Base-by-base conservation (phyloP, 495 filamentous ascomycete species). In the Penicillium longicatenatum region DNA sequence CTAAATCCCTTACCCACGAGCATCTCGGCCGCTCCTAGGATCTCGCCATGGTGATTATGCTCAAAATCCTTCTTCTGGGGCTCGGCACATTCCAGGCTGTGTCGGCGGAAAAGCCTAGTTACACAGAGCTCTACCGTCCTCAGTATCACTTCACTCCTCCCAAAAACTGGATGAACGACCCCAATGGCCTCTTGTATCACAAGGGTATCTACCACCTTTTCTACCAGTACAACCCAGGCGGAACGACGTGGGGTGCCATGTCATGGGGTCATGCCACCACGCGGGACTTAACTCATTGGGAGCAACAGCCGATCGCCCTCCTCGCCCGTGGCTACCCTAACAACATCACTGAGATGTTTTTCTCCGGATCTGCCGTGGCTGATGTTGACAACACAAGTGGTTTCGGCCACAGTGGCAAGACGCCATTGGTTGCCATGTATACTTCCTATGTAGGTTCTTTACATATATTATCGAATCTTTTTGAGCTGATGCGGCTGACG, bases 101-200 rank as follows among this genome's bases (percentile, higher is more conserved):
- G 29, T 31, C 9, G 4, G 29, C 29, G 9, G 5, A 31, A 31
- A 5, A 4, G 5, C 4, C 29, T 31, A 59, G 69, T 64, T 85
- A 83, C 58, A 66, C 51, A 12, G 74, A 79, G 20, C 61, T 66
- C 22, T 73, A 77, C 55, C 76, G 82, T 46, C 79, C 79, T 20
- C 62, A 71, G 35, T 73, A 62, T 48, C 83, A 87, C 66, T 87
- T 77, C 69, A 78, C 77, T 12, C 82, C 83, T 0, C 71, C 72
- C 3, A 58, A 62, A 21, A 67, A 76, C 52, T 86, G 82, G 64
- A 84, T 86, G 77, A 85, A 86, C 61, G 84, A 86, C 59, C 82
- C 84, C 8, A 84, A 81, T 66, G 82, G 84, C 47, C 76, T 85
- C 58, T 74, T 84, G 30, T 66, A 70, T 50, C 46, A 58, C 31